Evolutionary conservation across 2,329 filamentous ascomycete genomes (phyloP).

Genomic region (Alternaria novae-zelandiae): DNA sequence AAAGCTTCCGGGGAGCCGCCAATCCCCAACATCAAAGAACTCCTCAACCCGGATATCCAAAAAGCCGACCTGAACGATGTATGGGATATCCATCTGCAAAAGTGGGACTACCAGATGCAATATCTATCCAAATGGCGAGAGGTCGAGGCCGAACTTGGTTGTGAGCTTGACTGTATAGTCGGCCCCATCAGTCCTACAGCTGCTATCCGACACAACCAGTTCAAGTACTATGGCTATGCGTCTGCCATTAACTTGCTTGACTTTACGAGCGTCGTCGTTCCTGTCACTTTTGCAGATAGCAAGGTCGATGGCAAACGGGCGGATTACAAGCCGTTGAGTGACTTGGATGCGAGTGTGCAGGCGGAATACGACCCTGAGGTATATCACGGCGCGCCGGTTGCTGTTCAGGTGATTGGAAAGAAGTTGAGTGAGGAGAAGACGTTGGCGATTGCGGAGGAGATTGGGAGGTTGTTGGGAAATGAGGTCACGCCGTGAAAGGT

Average conservation of each 20-base stretch:
- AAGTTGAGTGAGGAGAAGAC: conserved; percentile 15
- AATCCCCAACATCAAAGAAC: conserved; percentile 14
- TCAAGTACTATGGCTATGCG: conserved; percentile 18
- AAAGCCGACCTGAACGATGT: conserved; percentile 10
- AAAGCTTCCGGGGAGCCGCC: conserved; percentile 8
- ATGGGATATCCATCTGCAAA: conserved; percentile 13
- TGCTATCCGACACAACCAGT: conserved; percentile 21
- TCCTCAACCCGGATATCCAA: conserved; percentile 9
- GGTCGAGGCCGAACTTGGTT: background rate
- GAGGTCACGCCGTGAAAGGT: background rate
- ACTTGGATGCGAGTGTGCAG: conserved; percentile 17
- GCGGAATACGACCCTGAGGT: conserved; percentile 11
- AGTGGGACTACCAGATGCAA: conserved; percentile 12
- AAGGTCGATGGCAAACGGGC: conserved; percentile 13
- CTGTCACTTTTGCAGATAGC: conserved; percentile 27
- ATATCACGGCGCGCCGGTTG: conserved; percentile 16
- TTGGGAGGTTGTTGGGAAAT: conserved; percentile 6
- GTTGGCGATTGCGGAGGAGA: conserved; percentile 10
- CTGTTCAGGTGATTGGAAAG: conserved; percentile 12
- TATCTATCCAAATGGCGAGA: conserved; percentile 5
- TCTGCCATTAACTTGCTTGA: conserved; percentile 13
- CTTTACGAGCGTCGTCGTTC: conserved; percentile 24
- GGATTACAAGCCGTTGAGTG: conserved; percentile 20
- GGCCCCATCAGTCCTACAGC: conserved; percentile 21
- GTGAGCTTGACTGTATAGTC: conserved; percentile 13